Percentiles rank a stretch among this genome's conserved stretches.
These are phyloP conservation scores for Carpinus fangiana DNA, from an alignment of 306 rosid species.

Conservation along the genomic window DNA sequence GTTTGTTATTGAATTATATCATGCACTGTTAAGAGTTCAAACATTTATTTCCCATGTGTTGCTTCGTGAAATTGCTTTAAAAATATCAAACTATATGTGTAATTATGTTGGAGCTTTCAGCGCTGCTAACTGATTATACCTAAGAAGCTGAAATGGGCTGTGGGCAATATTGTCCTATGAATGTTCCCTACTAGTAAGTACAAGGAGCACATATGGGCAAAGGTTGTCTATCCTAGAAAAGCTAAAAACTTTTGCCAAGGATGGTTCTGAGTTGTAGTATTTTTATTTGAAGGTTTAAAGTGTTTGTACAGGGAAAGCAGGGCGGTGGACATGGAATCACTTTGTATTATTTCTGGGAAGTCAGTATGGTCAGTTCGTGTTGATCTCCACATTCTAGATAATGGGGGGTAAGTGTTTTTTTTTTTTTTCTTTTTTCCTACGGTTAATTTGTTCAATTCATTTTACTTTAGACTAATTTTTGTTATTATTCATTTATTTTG, in stretches of 20 bases:
- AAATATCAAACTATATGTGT: background rate
- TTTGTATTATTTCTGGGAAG: conserved; percentile 73
- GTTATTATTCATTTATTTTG: conserved; percentile 13
- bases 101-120: background rate
- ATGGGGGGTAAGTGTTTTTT: conserved; percentile 65
- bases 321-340: conserved; percentile 80
- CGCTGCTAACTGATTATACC: background rate
- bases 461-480: background rate
- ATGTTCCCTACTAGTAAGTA: background rate
- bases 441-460: background rate
- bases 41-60: background rate
- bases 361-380: conserved; percentile 82
- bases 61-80: background rate
- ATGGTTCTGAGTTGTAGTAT: background rate
- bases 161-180: background rate
- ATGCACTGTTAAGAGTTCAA: background rate
- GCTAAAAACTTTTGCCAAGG: background rate
- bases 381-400: conserved; percentile 84
- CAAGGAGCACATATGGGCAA: background rate
- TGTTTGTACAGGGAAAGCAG: conserved; percentile 72
- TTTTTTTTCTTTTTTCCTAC: background rate
- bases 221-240: background rate
- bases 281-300: conserved; percentile 17
- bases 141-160: background rate
- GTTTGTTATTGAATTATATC: background rate